Evolutionary conservation across 805 yeast species (phyloP), one percentile per base, ranked within the genome.

Genomic region (Ogataea philodendri): DNA sequence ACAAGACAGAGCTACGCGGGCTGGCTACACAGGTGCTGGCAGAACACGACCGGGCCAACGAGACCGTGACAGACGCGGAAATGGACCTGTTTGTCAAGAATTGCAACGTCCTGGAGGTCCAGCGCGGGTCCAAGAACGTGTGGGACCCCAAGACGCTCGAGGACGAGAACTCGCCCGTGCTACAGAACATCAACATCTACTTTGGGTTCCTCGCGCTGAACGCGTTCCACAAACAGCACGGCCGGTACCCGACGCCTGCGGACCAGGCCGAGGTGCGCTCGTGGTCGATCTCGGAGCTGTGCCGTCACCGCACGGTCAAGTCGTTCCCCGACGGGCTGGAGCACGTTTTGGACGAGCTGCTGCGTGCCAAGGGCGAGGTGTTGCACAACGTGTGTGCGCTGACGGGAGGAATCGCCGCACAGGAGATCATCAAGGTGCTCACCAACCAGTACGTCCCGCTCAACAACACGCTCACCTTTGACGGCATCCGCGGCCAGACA

Each of bases 371-470:
- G 5, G 74, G 74, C 3, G 40, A 48, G 1, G 77, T 74, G 44
- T 32, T 76, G 9, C 80, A 76, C 42, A 81, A 82, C 48, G 68
- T 76, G 10, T 63, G 81, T 14, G 69, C 95, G 4, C 59, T 86
- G 3, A 64, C 85, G 46, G 97, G 96, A 2, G 97, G 96, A 0
- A 65, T 89, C 9, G 88, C 77, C 0, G 81, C 87, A 3, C 96
- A 90, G 54, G 98, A 90, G 55, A 78, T 75, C 4, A 66, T 86
- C 33, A 90, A 93, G 60, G 42, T 74, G 3, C 48, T 84, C 15
- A 86, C 95, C 2, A 72, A 74, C 22, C 97, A 90, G 58, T 88
- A 86, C 48, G 68, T 81, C 5, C 94, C 97, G 1, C 50, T 87
- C 26, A 80, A 81, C 45, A 84, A 86, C 48, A 61, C 79, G 7